Conservation (phyloP, 176 grass and related monocot genomes). For the Hyparrhenia diplandra region DNA sequence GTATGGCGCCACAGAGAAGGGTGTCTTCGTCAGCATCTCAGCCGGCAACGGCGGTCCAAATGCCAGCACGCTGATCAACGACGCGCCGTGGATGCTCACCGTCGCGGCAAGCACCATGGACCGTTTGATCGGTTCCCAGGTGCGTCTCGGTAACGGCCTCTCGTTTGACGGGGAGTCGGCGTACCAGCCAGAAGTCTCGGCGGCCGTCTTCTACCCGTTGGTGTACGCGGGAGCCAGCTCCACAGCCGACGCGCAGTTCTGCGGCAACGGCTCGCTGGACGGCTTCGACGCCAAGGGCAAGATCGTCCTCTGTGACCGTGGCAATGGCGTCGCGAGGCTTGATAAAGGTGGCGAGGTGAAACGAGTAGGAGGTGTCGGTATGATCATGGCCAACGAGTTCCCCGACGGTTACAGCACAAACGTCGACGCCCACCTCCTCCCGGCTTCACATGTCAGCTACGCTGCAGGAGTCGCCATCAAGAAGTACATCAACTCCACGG, state of each 20-base stretch:
- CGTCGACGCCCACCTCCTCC: constrained; percentile 19
- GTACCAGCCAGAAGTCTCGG: neutral
- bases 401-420: constrained; percentile 18
- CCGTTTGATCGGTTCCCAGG: neutral
- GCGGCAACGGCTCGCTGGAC: neutral
- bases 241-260: neutral
- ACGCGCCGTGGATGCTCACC: neutral
- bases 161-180: neutral
- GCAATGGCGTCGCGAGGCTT: neutral
- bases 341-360: neutral
- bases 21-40: neutral
- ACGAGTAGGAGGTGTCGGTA: constrained; percentile 14
- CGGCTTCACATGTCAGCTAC: constrained; percentile 32
- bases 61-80: neutral
- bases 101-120: neutral
- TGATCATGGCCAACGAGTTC: constrained; percentile 26
- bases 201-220: neutral
- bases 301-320: constrained; percentile 35
- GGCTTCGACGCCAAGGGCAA: constrained; percentile 40
- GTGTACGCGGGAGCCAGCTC: neutral
- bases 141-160: neutral
- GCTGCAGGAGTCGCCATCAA: neutral
- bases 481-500: neutral
- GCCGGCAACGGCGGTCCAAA: neutral
- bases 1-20: neutral